These are phyloP conservation scores for Phoenix dactylifera DNA, from an alignment of 176 grass and related monocot genomes.

Conservation along the genomic window DNA sequence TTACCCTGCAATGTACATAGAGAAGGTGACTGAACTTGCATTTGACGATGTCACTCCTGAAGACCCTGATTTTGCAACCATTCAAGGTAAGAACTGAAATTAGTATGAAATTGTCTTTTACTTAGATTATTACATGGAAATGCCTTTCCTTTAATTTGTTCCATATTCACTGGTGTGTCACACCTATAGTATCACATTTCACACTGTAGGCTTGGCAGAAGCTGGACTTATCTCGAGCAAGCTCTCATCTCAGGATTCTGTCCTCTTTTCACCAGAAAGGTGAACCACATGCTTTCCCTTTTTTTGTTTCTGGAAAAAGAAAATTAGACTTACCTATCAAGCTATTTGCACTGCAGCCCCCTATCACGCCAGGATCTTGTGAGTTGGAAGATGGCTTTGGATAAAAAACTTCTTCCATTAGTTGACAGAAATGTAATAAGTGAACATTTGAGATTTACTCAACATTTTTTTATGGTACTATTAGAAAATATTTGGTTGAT, in stretches of 20 bases:
- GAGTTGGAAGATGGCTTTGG: constrained; percentile 90
- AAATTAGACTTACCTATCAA: constrained; percentile 7
- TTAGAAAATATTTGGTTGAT: too few relatives aligned
- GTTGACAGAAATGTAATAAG: constrained; percentile 73
- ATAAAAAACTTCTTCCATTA: constrained; percentile 59
- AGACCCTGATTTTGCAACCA: constrained; percentile 74
- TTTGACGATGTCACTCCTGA: constrained; percentile 86
- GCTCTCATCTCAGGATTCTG: constrained; percentile 47
- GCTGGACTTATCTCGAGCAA: constrained; percentile 86
- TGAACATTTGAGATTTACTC: background rate
- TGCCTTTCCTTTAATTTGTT: too few relatives aligned
- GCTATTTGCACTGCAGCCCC: constrained; percentile 24
- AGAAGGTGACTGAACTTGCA: constrained; percentile 86
- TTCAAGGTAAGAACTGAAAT: constrained; percentile 57
- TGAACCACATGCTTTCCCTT: constrained; percentile 7
- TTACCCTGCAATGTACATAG: constrained; percentile 94
- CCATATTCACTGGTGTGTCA: too few relatives aligned
- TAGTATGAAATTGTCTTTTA: too few relatives aligned
- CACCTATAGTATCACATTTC: constrained; percentile 15
- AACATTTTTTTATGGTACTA: background rate
- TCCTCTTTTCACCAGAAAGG: constrained; percentile 71
- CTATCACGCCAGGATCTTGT: constrained; percentile 89
- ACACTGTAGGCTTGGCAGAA: constrained; percentile 69
- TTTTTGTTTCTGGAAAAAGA: too few relatives aligned
- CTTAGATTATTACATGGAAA: too few relatives aligned